Conservation (phyloP, 306 rosid genomes). For the Dalbergia cochinchinensis region DNA sequence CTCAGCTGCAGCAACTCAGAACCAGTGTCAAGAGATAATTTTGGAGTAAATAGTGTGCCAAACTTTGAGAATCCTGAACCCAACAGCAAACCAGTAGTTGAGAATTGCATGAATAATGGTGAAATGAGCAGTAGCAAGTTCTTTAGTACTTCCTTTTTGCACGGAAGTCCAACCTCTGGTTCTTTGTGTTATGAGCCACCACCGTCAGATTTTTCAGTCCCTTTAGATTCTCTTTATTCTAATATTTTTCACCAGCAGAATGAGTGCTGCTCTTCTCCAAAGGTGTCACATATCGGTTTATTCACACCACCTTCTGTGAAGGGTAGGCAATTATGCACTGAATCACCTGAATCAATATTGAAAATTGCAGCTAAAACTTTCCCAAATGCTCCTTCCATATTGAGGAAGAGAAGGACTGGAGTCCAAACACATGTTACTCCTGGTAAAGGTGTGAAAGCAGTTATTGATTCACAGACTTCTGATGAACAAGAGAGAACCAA, state of each 20-base stretch:
- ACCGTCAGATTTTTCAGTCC: slow-evolving; percentile 56
- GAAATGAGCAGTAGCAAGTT: slow-evolving; percentile 56
- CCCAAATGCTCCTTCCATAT: slow-evolving; percentile 93
- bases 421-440: slow-evolving; percentile 51
- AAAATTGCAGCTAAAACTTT: slow-evolving; percentile 85
- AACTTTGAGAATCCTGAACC: slow-evolving; percentile 48
- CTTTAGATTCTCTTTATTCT: slow-evolving; percentile 63
- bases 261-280: slow-evolving; percentile 58
- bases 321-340: slow-evolving; percentile 54
- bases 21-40: slow-evolving; percentile 53
- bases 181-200: slow-evolving; percentile 85
- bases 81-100: slow-evolving; percentile 47
- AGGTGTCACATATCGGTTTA: slow-evolving; percentile 64
- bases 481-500: slow-evolving; percentile 51
- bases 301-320: slow-evolving; percentile 86
- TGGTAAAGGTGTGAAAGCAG: slow-evolving; percentile 51
- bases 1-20: slow-evolving; percentile 64
- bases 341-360: slow-evolving; percentile 89
- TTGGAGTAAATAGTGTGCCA: slow-evolving; percentile 41
- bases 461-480: slow-evolving; percentile 53
- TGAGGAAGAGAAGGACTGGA: slow-evolving; percentile 73
- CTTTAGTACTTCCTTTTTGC: slow-evolving; percentile 51
- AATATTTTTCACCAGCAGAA: slow-evolving; percentile 54
- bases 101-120: slow-evolving; percentile 51
- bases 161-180: slow-evolving; percentile 64